A percentile compares a stretch with the other conserved stretches of the same genome.
Evolutionary conservation across 495 filamentous ascomycete species (phyloP).

Genomic region (Articulospora tetracladia): DNA sequence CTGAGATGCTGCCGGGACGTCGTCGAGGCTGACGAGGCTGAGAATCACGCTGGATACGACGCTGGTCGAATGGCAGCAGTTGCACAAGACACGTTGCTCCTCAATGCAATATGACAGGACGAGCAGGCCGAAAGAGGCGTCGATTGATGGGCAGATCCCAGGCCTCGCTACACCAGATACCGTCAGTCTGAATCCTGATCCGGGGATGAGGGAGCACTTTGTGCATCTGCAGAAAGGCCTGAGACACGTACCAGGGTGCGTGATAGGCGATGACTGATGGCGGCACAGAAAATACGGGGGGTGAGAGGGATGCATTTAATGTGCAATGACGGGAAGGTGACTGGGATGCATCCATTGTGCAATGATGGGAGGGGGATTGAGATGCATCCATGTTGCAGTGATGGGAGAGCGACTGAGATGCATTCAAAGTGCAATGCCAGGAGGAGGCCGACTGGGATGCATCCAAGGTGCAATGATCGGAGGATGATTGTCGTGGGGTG

Average conservation of each 20-base stretch:
- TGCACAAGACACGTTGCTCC: background rate
- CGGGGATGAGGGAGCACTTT: background rate
- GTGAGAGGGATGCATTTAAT: background rate
- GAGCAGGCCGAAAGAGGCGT: background rate
- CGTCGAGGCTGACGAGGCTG: constrained; percentile 14
- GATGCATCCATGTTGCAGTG: too few species aligned
- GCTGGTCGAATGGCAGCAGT: constrained; percentile 1
- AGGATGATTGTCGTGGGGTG: too few species aligned
- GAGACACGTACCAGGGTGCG: too few species aligned
- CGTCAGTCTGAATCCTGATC: background rate
- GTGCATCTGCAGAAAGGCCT: background rate
- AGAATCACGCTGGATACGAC: background rate
- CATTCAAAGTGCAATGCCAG: background rate
- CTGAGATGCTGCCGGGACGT: constrained; percentile 29
- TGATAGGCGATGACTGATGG: too few species aligned
- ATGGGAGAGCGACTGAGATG: background rate
- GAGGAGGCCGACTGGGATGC: too few species aligned
- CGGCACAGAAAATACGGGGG: too few species aligned
- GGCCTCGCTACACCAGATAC: background rate
- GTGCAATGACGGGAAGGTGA: too few species aligned
- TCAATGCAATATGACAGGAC: background rate
- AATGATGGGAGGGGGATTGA: too few species aligned
- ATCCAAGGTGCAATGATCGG: too few species aligned
- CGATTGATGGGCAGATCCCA: background rate
- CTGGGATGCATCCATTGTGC: too few species aligned